Evolutionary conservation across 2,329 filamentous ascomycete species (phyloP).

Genomic region (Nigrospora oryzae): DNA sequence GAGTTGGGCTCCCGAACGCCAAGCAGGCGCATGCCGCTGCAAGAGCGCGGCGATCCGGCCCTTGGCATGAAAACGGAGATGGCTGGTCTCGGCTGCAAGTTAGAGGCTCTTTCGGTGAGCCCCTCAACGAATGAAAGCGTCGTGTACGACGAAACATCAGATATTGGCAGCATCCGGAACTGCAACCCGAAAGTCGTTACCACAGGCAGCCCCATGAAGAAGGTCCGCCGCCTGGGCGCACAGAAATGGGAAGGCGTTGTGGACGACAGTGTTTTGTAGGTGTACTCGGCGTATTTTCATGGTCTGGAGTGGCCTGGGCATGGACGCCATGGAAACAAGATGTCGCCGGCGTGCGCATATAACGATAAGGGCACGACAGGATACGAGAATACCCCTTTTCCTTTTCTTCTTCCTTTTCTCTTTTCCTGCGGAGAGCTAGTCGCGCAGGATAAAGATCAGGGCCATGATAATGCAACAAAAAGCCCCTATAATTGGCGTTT

Average conservation of each 20-base stretch:
- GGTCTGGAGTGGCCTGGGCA: too few relatives aligned
- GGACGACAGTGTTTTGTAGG: not conserved
- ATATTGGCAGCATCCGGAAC: not conserved
- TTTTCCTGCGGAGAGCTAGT: too few relatives aligned
- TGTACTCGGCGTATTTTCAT: too few relatives aligned
- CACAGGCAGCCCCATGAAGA: not conserved
- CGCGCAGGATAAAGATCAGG: too few relatives aligned
- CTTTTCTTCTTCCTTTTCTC: too few relatives aligned
- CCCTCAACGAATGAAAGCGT: not conserved
- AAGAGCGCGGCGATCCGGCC: constrained; percentile 41
- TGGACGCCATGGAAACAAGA: too few relatives aligned
- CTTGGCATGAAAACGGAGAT: constrained; percentile 16
- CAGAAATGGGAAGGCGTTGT: not conserved
- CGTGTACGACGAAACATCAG: not conserved
- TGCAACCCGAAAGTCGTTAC: not conserved
- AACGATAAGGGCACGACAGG: too few relatives aligned
- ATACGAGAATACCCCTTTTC: too few relatives aligned
- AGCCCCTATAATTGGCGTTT: too few relatives aligned
- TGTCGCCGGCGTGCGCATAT: too few relatives aligned
- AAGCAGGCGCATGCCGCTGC: constrained; percentile 46
- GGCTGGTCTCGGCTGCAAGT: constrained; percentile 31
- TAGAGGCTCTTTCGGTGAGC: constrained; percentile 42
- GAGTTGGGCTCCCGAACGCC: constrained; percentile 58
- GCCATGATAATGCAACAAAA: too few relatives aligned
- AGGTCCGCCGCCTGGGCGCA: not conserved